phyloP scores from a whole-genome alignment of 1,139 yeast genomes.

The Magnusiomyces paraingens region DNA sequence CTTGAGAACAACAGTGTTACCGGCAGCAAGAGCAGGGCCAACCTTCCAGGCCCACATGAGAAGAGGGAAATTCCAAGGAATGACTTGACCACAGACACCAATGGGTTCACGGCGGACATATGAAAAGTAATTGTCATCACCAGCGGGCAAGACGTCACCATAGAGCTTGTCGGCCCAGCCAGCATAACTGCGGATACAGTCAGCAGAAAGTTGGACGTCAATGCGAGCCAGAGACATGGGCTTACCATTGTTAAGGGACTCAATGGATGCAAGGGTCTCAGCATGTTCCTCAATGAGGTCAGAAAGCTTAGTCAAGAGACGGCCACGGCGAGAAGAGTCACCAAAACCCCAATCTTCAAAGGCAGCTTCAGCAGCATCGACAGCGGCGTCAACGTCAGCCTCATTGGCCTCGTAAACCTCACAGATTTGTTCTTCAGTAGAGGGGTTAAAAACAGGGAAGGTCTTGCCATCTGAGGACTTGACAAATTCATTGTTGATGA shows the following conservation, averaged over 20 bases:
- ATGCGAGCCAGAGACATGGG: slow-evolving; percentile 49
- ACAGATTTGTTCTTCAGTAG: slow-evolving; percentile 48
- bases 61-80: slow-evolving; percentile 89
- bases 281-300: slow-evolving; percentile 54
- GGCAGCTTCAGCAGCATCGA: slow-evolving; percentile 47
- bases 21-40: slow-evolving; percentile 78
- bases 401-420: slow-evolving; percentile 47
- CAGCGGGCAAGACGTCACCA: slow-evolving; percentile 65
- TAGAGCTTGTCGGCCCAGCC: slow-evolving; percentile 77
- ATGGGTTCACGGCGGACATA: slow-evolving; percentile 59
- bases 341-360: slow-evolving; percentile 40
- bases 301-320: slow-evolving; percentile 55
- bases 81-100: slow-evolving; percentile 78
- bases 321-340: slow-evolving; percentile 51
- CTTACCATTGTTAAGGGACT: slow-evolving; percentile 80
- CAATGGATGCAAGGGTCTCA: slow-evolving; percentile 59
- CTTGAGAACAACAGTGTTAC: slow-evolving; percentile 74
- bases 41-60: slow-evolving; percentile 82
- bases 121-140: slow-evolving; percentile 48
- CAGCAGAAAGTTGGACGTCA: slow-evolving; percentile 54
- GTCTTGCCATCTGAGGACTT: slow-evolving; percentile 43
- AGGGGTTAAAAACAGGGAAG: slow-evolving; percentile 53
- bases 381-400: slow-evolving; percentile 53
- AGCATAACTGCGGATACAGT: slow-evolving; percentile 62
- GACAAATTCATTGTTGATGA: slow-evolving; percentile 56